Evolutionary conservation across 345 rosid genomes (phyloP), one percentile per base, ranked within the genome.

Genomic region (Linum lewisii): DNA sequence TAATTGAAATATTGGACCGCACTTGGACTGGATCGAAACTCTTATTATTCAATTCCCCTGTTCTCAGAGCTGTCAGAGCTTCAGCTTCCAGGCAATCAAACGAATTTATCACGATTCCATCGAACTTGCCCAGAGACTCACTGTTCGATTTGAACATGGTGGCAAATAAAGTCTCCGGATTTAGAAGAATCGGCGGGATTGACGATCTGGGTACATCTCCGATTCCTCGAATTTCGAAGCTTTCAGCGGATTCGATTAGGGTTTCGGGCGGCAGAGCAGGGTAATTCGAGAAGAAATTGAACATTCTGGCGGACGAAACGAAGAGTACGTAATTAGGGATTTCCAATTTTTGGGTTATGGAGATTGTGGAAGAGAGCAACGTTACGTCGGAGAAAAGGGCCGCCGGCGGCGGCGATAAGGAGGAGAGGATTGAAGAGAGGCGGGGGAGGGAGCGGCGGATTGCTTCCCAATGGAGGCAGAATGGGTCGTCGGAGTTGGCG

Each of bases 241-340:
- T 11, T 11, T 11, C 47, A 1, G 47, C 47, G 16, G 47, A 42
- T 11, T 16, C 47, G 18, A 16, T 3, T 11, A 6, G 47, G 18
- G 16, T 16, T 11, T 42, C 14, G 53, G n/a, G n/a, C 19, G 24
- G 7, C 4, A 20, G 14, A 42, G 1, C 14, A 42, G 47, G 47
- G 18, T 42, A 42, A 16, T 42, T 3, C 15, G 47, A 11, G 47
- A 71, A 71, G 23, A 79, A 67, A 2, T 77, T 54, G 8, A 72
- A 24, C 84, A 79, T 76, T 56, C 63, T 71, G 20, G 79, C 77
- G 21, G 84, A 74, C 1, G 81, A 73, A 2, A 77, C 72, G 75
- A 76, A 79, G 65, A 79, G 63, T 23, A 71, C 52, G 58, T 73
- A 79, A 34, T 63, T 76, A 21, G 70, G 76, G 36, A 73, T 71